Conservation (phyloP, 2,329 filamentous ascomycete species). For the Pseudogymnoascus sp. region DNA sequence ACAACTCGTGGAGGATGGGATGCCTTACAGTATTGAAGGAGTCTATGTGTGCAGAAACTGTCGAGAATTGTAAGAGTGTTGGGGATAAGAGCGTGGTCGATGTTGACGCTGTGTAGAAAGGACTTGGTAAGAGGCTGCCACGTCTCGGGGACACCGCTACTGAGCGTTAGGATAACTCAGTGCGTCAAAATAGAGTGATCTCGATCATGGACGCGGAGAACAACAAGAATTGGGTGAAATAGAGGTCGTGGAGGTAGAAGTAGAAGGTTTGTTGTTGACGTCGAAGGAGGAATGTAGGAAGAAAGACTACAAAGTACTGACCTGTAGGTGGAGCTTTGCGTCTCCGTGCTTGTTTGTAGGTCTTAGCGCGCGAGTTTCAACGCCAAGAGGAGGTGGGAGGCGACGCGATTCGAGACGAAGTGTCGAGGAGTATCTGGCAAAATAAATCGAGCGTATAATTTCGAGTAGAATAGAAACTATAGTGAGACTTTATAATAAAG, state of each 20-base stretch:
- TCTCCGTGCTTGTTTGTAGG: slow-evolving; percentile 10
- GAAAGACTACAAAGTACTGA: slow-evolving; percentile 11
- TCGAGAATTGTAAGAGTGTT: slow-evolving; percentile 6
- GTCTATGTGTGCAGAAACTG: slow-evolving; percentile 11
- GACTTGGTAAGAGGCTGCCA: slow-evolving; percentile 10
- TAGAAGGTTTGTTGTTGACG: slow-evolving; percentile 30
- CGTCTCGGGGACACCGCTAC: slow-evolving; percentile 6
- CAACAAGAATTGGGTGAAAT: slow-evolving; percentile 18
- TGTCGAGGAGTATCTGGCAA: background rate
- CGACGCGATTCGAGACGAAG: background rate
- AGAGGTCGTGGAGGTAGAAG: slow-evolving; percentile 22
- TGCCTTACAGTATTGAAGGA: slow-evolving; percentile 10
- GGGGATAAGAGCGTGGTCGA: slow-evolving; percentile 2
- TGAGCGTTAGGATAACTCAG: slow-evolving; percentile 10
- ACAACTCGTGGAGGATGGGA: background rate
- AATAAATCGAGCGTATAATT: background rate
- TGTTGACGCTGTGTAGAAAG: slow-evolving; percentile 2
- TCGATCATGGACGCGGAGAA: slow-evolving; percentile 11
- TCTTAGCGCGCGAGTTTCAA: slow-evolving; percentile 8
- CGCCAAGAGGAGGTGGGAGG: slow-evolving; percentile 4
- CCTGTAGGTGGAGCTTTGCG: slow-evolving; percentile 9
- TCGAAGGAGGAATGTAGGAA: slow-evolving; percentile 25
- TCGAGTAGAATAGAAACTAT: background rate
- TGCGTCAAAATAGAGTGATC: slow-evolving; percentile 3
- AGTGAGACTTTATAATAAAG: background rate